Evolutionary conservation across 2,329 filamentous ascomycete genomes (phyloP), one percentile per base, ranked within the genome.

Genomic region (Exophiala lecanii-corni): DNA sequence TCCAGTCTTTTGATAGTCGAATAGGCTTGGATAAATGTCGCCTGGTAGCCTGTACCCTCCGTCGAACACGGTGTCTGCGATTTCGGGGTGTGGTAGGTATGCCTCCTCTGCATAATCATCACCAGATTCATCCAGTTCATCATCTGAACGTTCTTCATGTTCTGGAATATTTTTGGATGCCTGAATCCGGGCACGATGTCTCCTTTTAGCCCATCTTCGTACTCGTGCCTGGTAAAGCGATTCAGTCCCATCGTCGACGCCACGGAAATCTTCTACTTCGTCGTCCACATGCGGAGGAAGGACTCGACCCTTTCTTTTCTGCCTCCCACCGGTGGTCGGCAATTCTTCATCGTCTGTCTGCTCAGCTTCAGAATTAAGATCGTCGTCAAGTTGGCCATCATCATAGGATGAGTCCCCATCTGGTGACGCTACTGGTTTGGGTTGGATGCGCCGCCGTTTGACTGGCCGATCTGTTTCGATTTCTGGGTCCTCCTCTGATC

Each of bases 1-100:
- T 3, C 91, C 89, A 0, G 89, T 96, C 64, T 95, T 96, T 59
- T 98, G 92, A 55, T 98, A 98, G 51, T 94, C 88, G 57, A 97
- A 98, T 0, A 98, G 70, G 2, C 88, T 88, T 0, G 89, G 88
- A 53, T 86, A 89, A 5, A 98, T 91, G 57, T 98, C 92, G 2
- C 92, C 92, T 1, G 92, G 92, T 3, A 98, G 73, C 39, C 78
- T 84, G 43, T 94, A 79, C 2, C 79, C 84, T 28, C 86, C 83
- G 39, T 85, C 81, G 37, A 95, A 80, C 4, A 75, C 67, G 36
- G 86, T 77, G 61, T 96, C 89, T 0, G 84, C 73, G 26, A 84
- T 78, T 26, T 85, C 86, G 0, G 92, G 94, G 53, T 94, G 89
- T 3, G 89, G 86, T 57, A 87, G 84, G 53, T 86, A 80, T 82